phyloP scores from a whole-genome alignment of 2,329 filamentous ascomycete genomes.

The Aspergillus luchuensis region DNA sequence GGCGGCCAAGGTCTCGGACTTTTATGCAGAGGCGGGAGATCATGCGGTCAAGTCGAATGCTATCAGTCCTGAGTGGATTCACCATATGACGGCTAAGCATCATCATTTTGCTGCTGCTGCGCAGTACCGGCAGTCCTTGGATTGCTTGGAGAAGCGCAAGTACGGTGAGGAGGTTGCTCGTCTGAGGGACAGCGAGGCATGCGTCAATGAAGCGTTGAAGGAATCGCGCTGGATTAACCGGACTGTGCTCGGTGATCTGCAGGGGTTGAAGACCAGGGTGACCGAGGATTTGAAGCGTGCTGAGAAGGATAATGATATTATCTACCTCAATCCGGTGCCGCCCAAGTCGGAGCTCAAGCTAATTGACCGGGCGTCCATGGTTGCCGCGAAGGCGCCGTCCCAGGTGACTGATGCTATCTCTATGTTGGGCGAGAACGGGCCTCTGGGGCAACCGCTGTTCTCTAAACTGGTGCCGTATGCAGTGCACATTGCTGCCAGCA shows the following conservation, averaged over 20 bases:
- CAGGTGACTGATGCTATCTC: conserved; percentile 80
- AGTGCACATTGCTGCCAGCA: conserved; percentile 90
- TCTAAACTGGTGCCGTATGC: conserved; percentile 91
- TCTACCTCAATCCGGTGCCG: conserved; percentile 83
- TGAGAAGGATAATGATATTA: conserved; percentile 94
- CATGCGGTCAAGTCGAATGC: conserved; percentile 85
- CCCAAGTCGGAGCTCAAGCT: conserved; percentile 84
- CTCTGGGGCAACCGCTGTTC: conserved; percentile 84
- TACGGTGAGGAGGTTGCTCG: conserved; percentile 95
- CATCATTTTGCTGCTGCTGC: conserved; percentile 96
- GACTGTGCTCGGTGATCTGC: conserved; percentile 76
- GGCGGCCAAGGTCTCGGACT: conserved; percentile 85
- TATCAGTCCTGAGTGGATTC: conserved; percentile 93
- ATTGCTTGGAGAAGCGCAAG: conserved; percentile 88
- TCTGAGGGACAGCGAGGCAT: conserved; percentile 76
- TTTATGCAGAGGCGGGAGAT: conserved; percentile 83
- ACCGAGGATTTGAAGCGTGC: conserved; percentile 87
- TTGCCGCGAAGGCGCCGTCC: conserved; percentile 72
- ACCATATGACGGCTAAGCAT: conserved; percentile 95
- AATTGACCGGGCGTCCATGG: conserved; percentile 88
- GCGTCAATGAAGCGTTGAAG: conserved; percentile 82
- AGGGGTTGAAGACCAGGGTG: conserved; percentile 77
- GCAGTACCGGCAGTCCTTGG: conserved; percentile 86
- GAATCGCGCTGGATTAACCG: conserved; percentile 82
- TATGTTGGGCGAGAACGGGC: conserved; percentile 74